A percentile compares a stretch with the other conserved stretches of the same genome.
Conservation (phyloP, 768 basidiomycete species). For the Leucocoprinus birnbaumii region DNA sequence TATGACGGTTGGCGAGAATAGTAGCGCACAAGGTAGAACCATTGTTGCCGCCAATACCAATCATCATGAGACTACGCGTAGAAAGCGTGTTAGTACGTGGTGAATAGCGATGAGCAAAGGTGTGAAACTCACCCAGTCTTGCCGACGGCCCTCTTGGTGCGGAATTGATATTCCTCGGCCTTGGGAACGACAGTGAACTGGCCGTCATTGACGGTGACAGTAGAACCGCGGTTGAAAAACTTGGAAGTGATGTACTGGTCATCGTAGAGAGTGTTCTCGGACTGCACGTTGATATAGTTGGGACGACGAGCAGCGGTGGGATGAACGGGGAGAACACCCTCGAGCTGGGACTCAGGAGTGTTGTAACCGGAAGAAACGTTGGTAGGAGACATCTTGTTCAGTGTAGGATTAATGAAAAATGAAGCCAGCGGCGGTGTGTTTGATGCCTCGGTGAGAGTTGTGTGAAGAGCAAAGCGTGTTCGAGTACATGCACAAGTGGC, state of each 20-base stretch:
- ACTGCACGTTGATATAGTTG: constrained; percentile 75
- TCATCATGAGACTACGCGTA: constrained; percentile 81
- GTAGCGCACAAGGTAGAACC: constrained; percentile 93
- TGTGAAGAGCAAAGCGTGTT: constrained; percentile 90
- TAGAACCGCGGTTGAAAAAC: constrained; percentile 77
- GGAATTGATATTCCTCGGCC: constrained; percentile 83
- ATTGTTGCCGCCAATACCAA: constrained; percentile 97
- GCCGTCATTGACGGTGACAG: constrained; percentile 67
- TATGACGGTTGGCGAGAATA: constrained; percentile 93
- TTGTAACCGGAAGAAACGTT: constrained; percentile 62
- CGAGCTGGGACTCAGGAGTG: constrained; percentile 71
- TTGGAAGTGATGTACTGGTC: constrained; percentile 82
- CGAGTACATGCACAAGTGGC: constrained; percentile 84
- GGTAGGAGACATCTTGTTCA: constrained; percentile 45
- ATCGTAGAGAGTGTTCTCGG: constrained; percentile 77
- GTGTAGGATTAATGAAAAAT: constrained; percentile 39
- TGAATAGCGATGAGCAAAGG: constrained; percentile 7
- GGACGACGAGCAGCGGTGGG: constrained; percentile 83
- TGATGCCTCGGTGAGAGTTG: constrained; percentile 84
- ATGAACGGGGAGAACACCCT: constrained; percentile 70
- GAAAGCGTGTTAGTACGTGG: constrained; percentile 14
- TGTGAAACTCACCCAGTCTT: constrained; percentile 80
- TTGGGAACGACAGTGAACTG: constrained; percentile 80
- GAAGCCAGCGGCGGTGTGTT: constrained; percentile 76
- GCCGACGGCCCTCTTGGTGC: constrained; percentile 79